These are phyloP conservation scores for Sutorius australiensis DNA, from an alignment of 768 basidiomycete species.

Conservation along the genomic window DNA sequence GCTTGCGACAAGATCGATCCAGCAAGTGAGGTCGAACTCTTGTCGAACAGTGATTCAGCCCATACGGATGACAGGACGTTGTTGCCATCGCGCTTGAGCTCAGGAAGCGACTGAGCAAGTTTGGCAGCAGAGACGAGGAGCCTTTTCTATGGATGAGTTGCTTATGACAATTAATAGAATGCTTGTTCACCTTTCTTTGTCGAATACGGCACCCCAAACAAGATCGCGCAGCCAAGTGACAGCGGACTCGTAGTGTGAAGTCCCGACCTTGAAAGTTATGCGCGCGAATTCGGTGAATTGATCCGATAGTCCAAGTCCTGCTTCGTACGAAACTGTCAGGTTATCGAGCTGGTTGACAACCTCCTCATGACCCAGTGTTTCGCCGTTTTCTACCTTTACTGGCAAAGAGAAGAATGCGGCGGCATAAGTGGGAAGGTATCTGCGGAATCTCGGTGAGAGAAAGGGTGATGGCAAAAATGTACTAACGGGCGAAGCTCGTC, in stretches of 20 bases:
- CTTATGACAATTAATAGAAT: neutral
- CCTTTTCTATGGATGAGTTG: conserved; percentile 37
- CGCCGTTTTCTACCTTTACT: conserved; percentile 65
- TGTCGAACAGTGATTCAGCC: conserved; percentile 60
- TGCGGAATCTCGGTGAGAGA: conserved; percentile 29
- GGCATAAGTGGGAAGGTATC: conserved; percentile 75
- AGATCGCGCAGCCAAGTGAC: conserved; percentile 85
- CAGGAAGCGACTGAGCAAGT: conserved; percentile 84
- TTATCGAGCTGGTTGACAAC: conserved; percentile 89
- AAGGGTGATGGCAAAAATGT: conserved; percentile 23
- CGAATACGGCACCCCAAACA: conserved; percentile 70
- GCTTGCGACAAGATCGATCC: conserved; percentile 67
- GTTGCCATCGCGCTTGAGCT: conserved; percentile 85
- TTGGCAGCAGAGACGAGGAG: conserved; percentile 84
- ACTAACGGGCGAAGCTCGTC: conserved; percentile 65
- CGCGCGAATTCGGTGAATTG: conserved; percentile 73
- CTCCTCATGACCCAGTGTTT: conserved; percentile 75
- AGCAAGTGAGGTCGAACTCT: conserved; percentile 65
- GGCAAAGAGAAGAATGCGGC: conserved; percentile 88
- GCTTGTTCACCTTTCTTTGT: conserved; percentile 63
- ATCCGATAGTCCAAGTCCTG: conserved; percentile 57
- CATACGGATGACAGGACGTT: conserved; percentile 74
- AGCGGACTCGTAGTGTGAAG: conserved; percentile 70
- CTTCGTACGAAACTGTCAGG: conserved; percentile 86
- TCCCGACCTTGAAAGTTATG: conserved; percentile 82